Conservation (phyloP, 192 early-diverging fungal genomes). For the Backusella luteola region DNA sequence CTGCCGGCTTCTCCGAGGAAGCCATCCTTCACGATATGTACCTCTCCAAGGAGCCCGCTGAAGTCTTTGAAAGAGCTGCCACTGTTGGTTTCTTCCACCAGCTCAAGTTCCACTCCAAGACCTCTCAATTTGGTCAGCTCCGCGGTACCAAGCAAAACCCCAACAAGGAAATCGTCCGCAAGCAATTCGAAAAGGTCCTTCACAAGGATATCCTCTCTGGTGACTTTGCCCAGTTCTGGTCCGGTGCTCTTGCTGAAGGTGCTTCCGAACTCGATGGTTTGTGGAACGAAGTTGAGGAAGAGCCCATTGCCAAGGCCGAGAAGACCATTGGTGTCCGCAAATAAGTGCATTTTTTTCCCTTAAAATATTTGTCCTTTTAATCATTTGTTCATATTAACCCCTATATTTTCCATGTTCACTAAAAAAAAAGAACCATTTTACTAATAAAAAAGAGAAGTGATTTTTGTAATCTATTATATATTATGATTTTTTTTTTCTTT, state of each 20-base stretch:
- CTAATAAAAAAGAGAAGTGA: background rate
- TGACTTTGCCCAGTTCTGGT: constrained; percentile 19
- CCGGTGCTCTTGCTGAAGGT: constrained; percentile 14
- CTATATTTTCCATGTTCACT: background rate
- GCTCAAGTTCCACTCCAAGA: constrained; percentile 24
- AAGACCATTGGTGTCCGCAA: constrained; percentile 13
- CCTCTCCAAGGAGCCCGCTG: constrained; percentile 17
- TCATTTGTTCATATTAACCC: background rate
- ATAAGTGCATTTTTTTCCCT: background rate
- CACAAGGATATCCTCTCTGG: constrained; percentile 25
- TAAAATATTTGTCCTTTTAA: background rate
- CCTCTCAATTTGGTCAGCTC: constrained; percentile 23
- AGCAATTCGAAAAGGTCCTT: constrained; percentile 19
- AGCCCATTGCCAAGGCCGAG: constrained; percentile 16
- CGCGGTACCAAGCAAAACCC: constrained; percentile 20
- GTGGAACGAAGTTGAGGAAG: constrained; percentile 12
- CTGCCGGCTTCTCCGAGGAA: constrained; percentile 20
- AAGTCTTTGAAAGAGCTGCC: constrained; percentile 19
- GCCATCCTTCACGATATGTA: constrained; percentile 24
- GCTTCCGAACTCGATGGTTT: constrained; percentile 14
- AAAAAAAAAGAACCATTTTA: background rate
- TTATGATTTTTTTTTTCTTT: background rate
- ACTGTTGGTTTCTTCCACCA: constrained; percentile 23
- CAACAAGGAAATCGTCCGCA: background rate
- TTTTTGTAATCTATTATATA: background rate